A percentile compares a stretch with the other conserved stretches of the same genome.
phyloP scores from a whole-genome alignment of 2,329 filamentous ascomycete species.

The Macrophomina tecta region DNA sequence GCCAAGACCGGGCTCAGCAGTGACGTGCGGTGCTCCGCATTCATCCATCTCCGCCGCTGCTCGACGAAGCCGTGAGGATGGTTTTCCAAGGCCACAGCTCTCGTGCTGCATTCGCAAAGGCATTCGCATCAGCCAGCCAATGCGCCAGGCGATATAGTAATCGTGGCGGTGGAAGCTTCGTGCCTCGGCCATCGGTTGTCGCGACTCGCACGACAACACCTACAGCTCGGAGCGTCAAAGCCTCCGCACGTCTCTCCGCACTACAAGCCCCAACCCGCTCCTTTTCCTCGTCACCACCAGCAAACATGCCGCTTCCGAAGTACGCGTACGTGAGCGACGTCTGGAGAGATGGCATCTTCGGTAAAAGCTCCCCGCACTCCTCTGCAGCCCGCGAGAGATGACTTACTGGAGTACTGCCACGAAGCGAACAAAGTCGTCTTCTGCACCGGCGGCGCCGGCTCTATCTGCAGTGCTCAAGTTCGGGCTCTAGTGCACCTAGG shows the following conservation, averaged over 20 bases:
- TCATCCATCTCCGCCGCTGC: slow-evolving; percentile 2
- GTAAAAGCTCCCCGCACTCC: slow-evolving; percentile 54
- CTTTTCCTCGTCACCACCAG: not conserved
- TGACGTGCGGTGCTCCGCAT: slow-evolving; percentile 17
- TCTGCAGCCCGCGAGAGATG: slow-evolving; percentile 28
- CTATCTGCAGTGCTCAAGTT: slow-evolving; percentile 94
- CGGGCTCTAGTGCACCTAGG: slow-evolving; percentile 89
- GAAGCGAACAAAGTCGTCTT: slow-evolving; percentile 87
- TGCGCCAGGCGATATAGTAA: slow-evolving; percentile 23
- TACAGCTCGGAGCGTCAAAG: not conserved
- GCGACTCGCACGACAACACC: slow-evolving; percentile 17
- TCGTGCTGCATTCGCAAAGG: not conserved
- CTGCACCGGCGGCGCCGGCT: slow-evolving; percentile 91
- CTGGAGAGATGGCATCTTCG: slow-evolving; percentile 88
- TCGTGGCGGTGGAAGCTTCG: not conserved
- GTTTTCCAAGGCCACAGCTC: not conserved
- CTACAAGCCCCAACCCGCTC: not conserved
- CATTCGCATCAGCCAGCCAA: not conserved
- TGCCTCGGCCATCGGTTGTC: slow-evolving; percentile 24
- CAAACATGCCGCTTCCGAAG: slow-evolving; percentile 69
- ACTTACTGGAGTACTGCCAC: not conserved
- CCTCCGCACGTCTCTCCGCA: not conserved
- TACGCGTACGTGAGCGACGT: slow-evolving; percentile 80
- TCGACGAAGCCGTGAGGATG: not conserved
- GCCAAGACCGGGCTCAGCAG: slow-evolving; percentile 16